Base-by-base conservation (phyloP, 164 flowering plant species). In the Kalanchoe fedtschenkoi region DNA sequence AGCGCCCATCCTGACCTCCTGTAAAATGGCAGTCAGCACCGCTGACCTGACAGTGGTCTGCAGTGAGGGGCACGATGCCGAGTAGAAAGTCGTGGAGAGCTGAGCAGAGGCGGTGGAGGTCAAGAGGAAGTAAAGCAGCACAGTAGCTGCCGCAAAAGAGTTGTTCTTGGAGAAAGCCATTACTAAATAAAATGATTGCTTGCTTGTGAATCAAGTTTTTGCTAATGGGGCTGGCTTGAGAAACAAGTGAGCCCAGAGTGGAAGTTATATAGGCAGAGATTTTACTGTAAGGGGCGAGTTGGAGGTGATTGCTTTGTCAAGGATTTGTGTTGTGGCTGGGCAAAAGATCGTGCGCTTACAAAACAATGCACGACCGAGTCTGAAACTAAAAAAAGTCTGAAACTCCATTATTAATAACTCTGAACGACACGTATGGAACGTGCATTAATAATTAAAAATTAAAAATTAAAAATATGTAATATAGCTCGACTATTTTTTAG, bases 1-100 rank as follows among this genome's bases (percentile, higher is more conserved):
- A 11, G 97, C 97, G 4, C 97, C 97, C 83, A 85, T 85, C 10
- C 96, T 77, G 2, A 75, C 72, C 66, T 88, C 90, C n/a, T 72
- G 77, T 0, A 59, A 19, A 1, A 91, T 61, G 0, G 96, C 95
- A 0, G 83, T 66, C 7, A 67, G 68, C 51, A 88, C 82, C 0
- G 70, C 70, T 9, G 83, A 70, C 58, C 69, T 75, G 11, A 88
- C 83, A 0, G 83, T 69, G 24, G 67, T 6, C 4, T 74, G 32
- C 8, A 85, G 72, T 0, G 74, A 71, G 8, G 91, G 84, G 55
- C 97, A 91, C 6, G 96, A 69, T 16, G 55, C 71, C 1, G 83
- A 74, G 80, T 88, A 88, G 66, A 66, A 91, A 34, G 54, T 68
- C 1, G 86, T 68, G 0, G 91, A 78, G 53, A 91, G 90, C 66